Percentiles rank a stretch among this genome's conserved stretches.
These are phyloP conservation scores for Brettanomyces anomalus DNA, from an alignment of 805 yeast genomes.

Conservation along the genomic window DNA sequence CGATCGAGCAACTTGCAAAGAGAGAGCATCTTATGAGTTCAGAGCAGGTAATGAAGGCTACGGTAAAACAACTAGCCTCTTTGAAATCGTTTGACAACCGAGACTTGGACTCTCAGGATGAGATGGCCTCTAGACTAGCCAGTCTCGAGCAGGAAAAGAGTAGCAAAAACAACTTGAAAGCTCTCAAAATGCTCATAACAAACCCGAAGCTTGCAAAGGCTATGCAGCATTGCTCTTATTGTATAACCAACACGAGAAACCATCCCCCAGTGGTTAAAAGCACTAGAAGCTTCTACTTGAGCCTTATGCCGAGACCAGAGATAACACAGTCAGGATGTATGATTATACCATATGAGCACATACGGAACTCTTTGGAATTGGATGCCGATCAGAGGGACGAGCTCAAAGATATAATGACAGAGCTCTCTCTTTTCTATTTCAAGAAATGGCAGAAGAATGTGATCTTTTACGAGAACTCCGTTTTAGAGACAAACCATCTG, in stretches of 20 bases:
- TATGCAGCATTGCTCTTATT: slow-evolving; percentile 29
- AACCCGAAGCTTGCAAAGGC: slow-evolving; percentile 23
- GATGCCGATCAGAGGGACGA: slow-evolving; percentile 37
- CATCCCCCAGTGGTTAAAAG: slow-evolving; percentile 16
- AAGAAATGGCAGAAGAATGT: slow-evolving; percentile 25
- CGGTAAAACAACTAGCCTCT: slow-evolving; percentile 26
- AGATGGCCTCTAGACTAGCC: slow-evolving; percentile 26
- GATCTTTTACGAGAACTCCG: slow-evolving; percentile 38
- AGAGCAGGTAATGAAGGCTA: slow-evolving; percentile 9
- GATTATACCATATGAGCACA: slow-evolving; percentile 35
- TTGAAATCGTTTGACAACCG: slow-evolving; percentile 27
- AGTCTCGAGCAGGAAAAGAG: neutral
- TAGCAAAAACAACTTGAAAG: slow-evolving; percentile 13
- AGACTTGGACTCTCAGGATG: slow-evolving; percentile 36
- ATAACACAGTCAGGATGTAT: slow-evolving; percentile 25
- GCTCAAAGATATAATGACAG: slow-evolving; percentile 32
- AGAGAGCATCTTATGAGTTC: slow-evolving; percentile 21
- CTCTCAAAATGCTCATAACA: slow-evolving; percentile 14
- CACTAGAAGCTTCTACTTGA: slow-evolving; percentile 29
- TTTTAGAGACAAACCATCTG: slow-evolving; percentile 27
- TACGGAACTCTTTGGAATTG: slow-evolving; percentile 30
- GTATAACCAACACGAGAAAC: slow-evolving; percentile 23
- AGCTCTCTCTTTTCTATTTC: slow-evolving; percentile 32
- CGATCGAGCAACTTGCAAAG: slow-evolving; percentile 27
- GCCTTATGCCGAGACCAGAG: slow-evolving; percentile 33